Evolutionary conservation across 768 basidiomycete genomes (phyloP), one percentile per base, ranked within the genome.

Genomic region (Cystobasidium tubakii): DNA sequence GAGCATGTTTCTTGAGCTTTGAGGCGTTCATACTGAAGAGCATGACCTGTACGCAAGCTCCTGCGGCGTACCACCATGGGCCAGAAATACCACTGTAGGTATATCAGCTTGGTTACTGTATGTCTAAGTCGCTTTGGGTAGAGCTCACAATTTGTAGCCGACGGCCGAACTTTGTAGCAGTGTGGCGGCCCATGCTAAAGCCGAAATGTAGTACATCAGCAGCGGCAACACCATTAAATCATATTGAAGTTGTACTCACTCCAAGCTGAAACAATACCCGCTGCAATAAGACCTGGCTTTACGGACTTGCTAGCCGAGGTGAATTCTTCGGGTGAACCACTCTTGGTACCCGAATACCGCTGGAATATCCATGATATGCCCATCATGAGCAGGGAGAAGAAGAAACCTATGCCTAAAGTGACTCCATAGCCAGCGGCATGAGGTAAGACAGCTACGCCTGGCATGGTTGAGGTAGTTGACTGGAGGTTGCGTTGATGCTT

Each of bases 1-100:
- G 91, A 0, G 94, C 93, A 75, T 96, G 91, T 25, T 90, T 82
- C 81, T 97, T 96, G 73, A 95, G 85, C 79, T 95, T 96, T 21
- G 91, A 90, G 0, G 93, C 90, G 55, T 74, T 75, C 85, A 87
- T 86, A 9, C 92, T 91, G 79, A 97, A 96, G n/a, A 96, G 86
- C 31, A 94, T 84, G 71, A 96, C 87, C 77, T 82, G 91, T 29
- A 92, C 87, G 0, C 88, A 89, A 27, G 90, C 92, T n/a, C 91
- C 92, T 39, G 89, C 69, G 3, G 69, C 73, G 64, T 74, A 76
- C 79, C 80, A 80, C 75, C 89, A 92, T 0, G 90, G 90, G 0
- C 91, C 91, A 2, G 86, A 87, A 74, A 93, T 88, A 10, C 89
- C 92, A 55, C 7, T 55, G 7, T 7, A 55, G 53, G n/a, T 7